Evolutionary conservation across 2,329 filamentous ascomycete genomes (phyloP), one percentile per base, ranked within the genome.

Genomic region (Epichloe gansuensis): DNA sequence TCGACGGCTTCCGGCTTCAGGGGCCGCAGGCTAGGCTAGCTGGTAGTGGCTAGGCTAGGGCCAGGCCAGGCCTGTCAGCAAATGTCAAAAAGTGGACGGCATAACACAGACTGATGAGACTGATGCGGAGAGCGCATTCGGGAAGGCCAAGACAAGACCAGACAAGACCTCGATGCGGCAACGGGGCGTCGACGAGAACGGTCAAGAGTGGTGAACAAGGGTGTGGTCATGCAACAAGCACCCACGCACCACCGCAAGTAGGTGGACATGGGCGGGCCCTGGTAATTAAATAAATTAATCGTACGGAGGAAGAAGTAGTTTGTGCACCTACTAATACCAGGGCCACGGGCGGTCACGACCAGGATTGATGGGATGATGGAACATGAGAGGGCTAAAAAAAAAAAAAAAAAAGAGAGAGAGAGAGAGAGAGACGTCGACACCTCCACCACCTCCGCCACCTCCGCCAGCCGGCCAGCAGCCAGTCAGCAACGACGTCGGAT

Each of bases 81-180:
- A 44, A 44, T 12, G 42, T 21, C 21, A 44, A 44, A 12, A 44
- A 44, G 21, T 44, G 21, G 42, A 28, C 23, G 42, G 42, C 41
- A 43, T 43, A 21, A 21, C 17, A 8, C 9, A 31, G 31, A 31
- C 9, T 31, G 31, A 31, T 31, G 31, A 31, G 31, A 31, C 8
- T 9, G 28, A 31, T 31, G 28, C 8, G 28, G 28, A 31, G 28
- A 31, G 28, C 28, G 28, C 31, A 31, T 31, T 31, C 31, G 31
- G 31, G 11, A 23, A 9, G 17, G 17, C 17, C 17, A 21, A 21
- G 31, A 34, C 46, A 28, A 11, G 17, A 21, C 17, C 17, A 13
- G 35, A 48, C 25, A 48, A 46, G 23, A 31, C 23, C 45, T 52
- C 28, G 42, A 52, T 52, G 39, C 51, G 51, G 46, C 42, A 11